Evolutionary conservation across 2,329 filamentous ascomycete genomes (phyloP).

Genomic region (Aspergillus terreus): DNA sequence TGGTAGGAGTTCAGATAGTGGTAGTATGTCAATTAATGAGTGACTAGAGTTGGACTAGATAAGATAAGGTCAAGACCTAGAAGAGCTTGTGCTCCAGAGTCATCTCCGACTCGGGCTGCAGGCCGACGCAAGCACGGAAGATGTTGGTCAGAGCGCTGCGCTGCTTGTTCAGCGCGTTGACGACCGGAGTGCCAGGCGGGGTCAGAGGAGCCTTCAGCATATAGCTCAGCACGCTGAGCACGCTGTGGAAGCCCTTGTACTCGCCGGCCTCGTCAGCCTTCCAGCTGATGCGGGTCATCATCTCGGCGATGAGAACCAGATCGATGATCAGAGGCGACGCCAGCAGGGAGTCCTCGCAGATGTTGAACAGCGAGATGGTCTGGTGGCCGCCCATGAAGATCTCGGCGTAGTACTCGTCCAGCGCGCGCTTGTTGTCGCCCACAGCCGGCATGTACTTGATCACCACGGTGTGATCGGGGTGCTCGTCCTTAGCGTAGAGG

Average conservation of each 20-base stretch:
- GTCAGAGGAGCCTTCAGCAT: conserved; percentile 96
- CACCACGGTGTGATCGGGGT: conserved; percentile 96
- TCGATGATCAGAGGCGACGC: conserved; percentile 97
- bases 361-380: conserved; percentile 97
- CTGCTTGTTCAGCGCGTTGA: conserved; percentile 96
- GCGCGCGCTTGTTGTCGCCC: conserved; percentile 96
- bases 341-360: conserved; percentile 96
- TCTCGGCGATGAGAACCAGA: conserved; percentile 85
- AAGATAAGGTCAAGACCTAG: conserved; percentile 36
- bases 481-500: conserved; percentile 86
- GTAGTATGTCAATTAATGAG: conserved; percentile 16
- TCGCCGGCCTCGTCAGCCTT: conserved; percentile 62
- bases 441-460: conserved; percentile 99
- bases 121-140: conserved; percentile 93
- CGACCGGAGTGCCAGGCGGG: conserved; percentile 87
- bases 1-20: neutral
- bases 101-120: conserved; percentile 98
- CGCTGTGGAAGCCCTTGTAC: conserved; percentile 93
- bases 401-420: conserved; percentile 99
- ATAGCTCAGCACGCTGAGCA: conserved; percentile 95
- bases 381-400: conserved; percentile 99
- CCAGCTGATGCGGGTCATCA: conserved; percentile 99
- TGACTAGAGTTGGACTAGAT: conserved; percentile 23
- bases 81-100: conserved; percentile 98
- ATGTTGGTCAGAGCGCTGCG: conserved; percentile 93